Evolutionary conservation across 805 yeast species (phyloP).

Genomic region (Cyberlindnera americana): DNA sequence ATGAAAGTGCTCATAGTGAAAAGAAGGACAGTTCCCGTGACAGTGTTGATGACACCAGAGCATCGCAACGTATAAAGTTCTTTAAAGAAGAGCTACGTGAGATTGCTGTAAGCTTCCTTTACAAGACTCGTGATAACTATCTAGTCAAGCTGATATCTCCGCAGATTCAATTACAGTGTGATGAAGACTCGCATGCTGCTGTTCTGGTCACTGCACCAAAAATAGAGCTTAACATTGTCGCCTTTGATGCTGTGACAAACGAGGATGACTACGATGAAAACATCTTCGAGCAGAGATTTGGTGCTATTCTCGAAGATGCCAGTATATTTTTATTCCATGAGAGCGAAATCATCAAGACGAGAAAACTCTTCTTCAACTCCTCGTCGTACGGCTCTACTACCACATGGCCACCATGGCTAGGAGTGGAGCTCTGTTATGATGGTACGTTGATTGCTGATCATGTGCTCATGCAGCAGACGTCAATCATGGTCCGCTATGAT

Average conservation of each 20-base stretch:
- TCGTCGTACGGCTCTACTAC: constrained; percentile 57
- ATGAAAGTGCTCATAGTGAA: constrained; percentile 15
- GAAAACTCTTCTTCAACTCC: constrained; percentile 42
- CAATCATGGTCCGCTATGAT: constrained; percentile 59
- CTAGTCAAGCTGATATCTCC: constrained; percentile 71
- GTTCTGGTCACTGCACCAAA: constrained; percentile 70
- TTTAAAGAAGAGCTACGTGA: constrained; percentile 52
- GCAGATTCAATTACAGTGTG: constrained; percentile 68
- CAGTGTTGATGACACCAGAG: constrained; percentile 15
- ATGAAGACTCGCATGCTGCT: constrained; percentile 50
- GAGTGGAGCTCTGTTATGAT: constrained; percentile 63
- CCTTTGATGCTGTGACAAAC: constrained; percentile 49
- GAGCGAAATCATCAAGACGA: constrained; percentile 39
- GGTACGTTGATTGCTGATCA: constrained; percentile 43
- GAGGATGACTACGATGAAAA: constrained; percentile 42
- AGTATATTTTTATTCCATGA: constrained; percentile 66
- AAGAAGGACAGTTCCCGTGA: constrained; percentile 8
- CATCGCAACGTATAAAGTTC: constrained; percentile 33
- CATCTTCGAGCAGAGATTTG: constrained; percentile 62
- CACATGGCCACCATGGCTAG: constrained; percentile 91
- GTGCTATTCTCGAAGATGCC: constrained; percentile 64
- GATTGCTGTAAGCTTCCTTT: constrained; percentile 34
- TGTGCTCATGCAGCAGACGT: constrained; percentile 59
- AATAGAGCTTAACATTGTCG: constrained; percentile 64
- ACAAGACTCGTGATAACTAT: constrained; percentile 49